Base-by-base conservation (phyloP, 163 green algal species). In the Coccomyxa subellipsoidea region DNA sequence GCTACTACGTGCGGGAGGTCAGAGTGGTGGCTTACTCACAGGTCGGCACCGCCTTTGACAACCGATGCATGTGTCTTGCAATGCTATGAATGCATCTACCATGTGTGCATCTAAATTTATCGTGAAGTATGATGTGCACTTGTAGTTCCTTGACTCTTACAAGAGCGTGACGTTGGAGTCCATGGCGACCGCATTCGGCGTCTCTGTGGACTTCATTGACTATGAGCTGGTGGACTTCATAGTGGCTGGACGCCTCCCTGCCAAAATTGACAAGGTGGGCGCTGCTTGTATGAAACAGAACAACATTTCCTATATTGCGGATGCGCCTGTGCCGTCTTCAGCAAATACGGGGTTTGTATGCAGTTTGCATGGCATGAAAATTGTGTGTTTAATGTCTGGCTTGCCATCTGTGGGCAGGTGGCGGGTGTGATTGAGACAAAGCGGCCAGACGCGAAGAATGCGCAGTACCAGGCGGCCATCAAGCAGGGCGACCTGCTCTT, bases 71-170 rank as follows among this genome's bases (percentile, higher is more conserved):
- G n/a, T n/a, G n/a, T n/a, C 59, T 9, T 72, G 59, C 59, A 72
- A 72, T n/a, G n/a, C n/a, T n/a, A n/a, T n/a, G n/a, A n/a, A n/a
- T n/a, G n/a, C n/a, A n/a, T n/a, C n/a, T n/a, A n/a, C n/a, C n/a
- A n/a, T n/a, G n/a, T n/a, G n/a, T n/a, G n/a, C n/a, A n/a, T n/a
- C n/a, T n/a, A n/a, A n/a, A n/a, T n/a, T n/a, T 77, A 7, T 47
- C 32, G 40, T 38, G 31, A 8, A 77, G 32, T 7, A 15, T 53
- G 66, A 12, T n/a, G 1, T 31, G 18, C 8, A 9, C 78, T 38
- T 77, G 32, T 95, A 99, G 92, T 99, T 98, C 88, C 89, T 99
- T 36, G 93, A 98, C 86, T 94, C 87, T 1, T 99, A 99, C 94
- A 98, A 98, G 91, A 96, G 90, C 77, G 97, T 99, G 35, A 98